These are phyloP conservation scores for Aspergillus sojae DNA, from an alignment of 2,329 filamentous ascomycete genomes.

Conservation along the genomic window DNA sequence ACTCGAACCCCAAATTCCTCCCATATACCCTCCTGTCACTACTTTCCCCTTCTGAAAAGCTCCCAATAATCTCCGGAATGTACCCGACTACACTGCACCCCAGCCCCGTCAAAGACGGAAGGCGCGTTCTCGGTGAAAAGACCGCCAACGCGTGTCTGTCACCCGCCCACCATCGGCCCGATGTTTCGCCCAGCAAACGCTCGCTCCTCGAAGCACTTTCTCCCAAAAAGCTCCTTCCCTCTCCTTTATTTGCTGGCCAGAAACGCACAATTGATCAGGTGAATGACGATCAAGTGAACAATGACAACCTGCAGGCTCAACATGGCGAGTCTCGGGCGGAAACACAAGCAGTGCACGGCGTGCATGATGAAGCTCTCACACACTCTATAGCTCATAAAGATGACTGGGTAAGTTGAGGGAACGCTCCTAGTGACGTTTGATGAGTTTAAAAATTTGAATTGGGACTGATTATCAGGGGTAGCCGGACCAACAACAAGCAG, in stretches of 20 bases:
- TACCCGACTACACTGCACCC: slow-evolving; percentile 21
- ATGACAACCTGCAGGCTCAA: background rate
- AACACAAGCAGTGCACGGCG: slow-evolving; percentile 1
- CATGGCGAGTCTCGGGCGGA: slow-evolving; percentile 8
- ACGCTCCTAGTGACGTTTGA: background rate
- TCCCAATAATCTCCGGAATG: slow-evolving; percentile 9
- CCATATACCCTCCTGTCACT: background rate
- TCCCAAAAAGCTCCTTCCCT: slow-evolving; percentile 36
- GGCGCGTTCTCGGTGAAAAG: slow-evolving; percentile 46
- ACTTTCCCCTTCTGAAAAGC: background rate
- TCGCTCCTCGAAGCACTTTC: slow-evolving; percentile 27
- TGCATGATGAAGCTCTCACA: slow-evolving; percentile 14
- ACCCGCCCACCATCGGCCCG: slow-evolving; percentile 26
- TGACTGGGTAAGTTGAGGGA: slow-evolving; percentile 19
- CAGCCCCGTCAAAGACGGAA: slow-evolving; percentile 40
- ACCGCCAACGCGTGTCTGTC: slow-evolving; percentile 45
- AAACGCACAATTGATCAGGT: slow-evolving; percentile 46
- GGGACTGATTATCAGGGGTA: background rate
- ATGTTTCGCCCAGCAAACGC: slow-evolving; percentile 33
- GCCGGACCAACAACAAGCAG: slow-evolving; percentile 20
- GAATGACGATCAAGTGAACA: slow-evolving; percentile 29
- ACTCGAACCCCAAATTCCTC: background rate
- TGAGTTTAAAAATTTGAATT: background rate
- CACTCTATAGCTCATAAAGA: slow-evolving; percentile 21
- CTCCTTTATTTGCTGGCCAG: slow-evolving; percentile 40